Evolutionary conservation across 2,329 filamentous ascomycete species (phyloP).

Genomic region (Diplocarpon rosae): DNA sequence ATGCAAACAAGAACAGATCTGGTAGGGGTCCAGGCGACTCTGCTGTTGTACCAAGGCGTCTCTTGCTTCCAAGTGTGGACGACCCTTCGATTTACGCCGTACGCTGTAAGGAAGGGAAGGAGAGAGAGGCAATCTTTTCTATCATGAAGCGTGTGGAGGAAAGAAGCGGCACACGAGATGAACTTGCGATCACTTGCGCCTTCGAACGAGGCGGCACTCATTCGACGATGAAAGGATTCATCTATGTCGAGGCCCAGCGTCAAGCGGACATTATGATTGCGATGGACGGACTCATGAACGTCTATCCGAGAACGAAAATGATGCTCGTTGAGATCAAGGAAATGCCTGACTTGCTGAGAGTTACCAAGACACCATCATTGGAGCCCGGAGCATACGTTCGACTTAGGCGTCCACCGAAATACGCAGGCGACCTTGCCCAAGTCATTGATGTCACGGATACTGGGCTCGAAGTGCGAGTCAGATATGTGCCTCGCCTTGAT

Average conservation of each 20-base stretch:
- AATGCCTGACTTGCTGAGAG: slow-evolving; percentile 90
- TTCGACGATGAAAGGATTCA: slow-evolving; percentile 79
- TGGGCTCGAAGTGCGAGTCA: slow-evolving; percentile 75
- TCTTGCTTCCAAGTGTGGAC: slow-evolving; percentile 84
- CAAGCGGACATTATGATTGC: slow-evolving; percentile 78
- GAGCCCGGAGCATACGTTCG: slow-evolving; percentile 88
- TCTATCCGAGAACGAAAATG: slow-evolving; percentile 81
- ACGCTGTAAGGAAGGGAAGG: slow-evolving; percentile 88
- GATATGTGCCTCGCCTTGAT: slow-evolving; percentile 81
- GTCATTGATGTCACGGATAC: slow-evolving; percentile 89
- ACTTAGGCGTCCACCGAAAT: slow-evolving; percentile 67
- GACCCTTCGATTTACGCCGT: slow-evolving; percentile 95
- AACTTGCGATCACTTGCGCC: slow-evolving; percentile 74
- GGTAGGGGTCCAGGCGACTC: slow-evolving; percentile 56
- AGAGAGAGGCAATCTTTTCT: slow-evolving; percentile 77
- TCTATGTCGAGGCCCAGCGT: slow-evolving; percentile 86
- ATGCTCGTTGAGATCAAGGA: slow-evolving; percentile 90
- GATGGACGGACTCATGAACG: slow-evolving; percentile 74
- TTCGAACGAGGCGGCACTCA: slow-evolving; percentile 78
- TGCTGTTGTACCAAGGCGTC: slow-evolving; percentile 68
- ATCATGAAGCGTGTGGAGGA: slow-evolving; percentile 87
- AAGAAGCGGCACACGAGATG: slow-evolving; percentile 63
- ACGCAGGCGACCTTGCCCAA: slow-evolving; percentile 82
- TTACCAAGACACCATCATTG: slow-evolving; percentile 74
- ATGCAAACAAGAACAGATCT: slow-evolving; percentile 69